phyloP scores from a whole-genome alignment of 352 stramenopile species.

The Phytophthora fragariae region DNA sequence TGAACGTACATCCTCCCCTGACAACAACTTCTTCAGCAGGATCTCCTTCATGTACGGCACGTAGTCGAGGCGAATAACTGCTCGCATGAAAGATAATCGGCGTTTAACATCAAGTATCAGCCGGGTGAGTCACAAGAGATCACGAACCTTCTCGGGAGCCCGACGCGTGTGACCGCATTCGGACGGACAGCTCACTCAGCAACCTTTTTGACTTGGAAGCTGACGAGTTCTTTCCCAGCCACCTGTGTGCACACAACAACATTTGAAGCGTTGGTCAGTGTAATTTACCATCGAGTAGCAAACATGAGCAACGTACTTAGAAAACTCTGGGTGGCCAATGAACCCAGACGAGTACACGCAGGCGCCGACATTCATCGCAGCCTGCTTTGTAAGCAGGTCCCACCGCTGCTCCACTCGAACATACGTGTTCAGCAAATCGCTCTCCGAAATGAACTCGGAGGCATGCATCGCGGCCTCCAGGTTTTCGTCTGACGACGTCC shows the following conservation, averaged over 20 bases:
- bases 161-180: constrained; percentile 91
- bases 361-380: constrained; percentile 91
- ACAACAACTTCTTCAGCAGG: constrained; percentile 78
- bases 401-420: constrained; percentile 93
- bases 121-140: neutral
- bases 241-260: constrained; percentile 74
- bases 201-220: constrained; percentile 95
- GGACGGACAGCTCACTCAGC: constrained; percentile 95
- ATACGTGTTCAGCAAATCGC: constrained; percentile 82
- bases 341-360: constrained; percentile 85
- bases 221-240: constrained; percentile 98
- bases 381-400: constrained; percentile 94
- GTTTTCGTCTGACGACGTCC: constrained; percentile 71
- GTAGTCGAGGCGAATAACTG: constrained; percentile 90
- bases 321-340: constrained; percentile 92
- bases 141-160: constrained; percentile 81
- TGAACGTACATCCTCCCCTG: constrained; percentile 70
- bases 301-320: constrained; percentile 57
- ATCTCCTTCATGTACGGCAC: constrained; percentile 92
- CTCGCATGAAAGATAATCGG: neutral
- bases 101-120: neutral
- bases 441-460: constrained; percentile 93
- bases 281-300: neutral
- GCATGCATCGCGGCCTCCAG: constrained; percentile 89
- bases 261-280: constrained; percentile 27